Evolutionary conservation across 2,329 filamentous ascomycete species (phyloP), one percentile per base, ranked within the genome.

Genomic region (Paecilomyces fulvus): DNA sequence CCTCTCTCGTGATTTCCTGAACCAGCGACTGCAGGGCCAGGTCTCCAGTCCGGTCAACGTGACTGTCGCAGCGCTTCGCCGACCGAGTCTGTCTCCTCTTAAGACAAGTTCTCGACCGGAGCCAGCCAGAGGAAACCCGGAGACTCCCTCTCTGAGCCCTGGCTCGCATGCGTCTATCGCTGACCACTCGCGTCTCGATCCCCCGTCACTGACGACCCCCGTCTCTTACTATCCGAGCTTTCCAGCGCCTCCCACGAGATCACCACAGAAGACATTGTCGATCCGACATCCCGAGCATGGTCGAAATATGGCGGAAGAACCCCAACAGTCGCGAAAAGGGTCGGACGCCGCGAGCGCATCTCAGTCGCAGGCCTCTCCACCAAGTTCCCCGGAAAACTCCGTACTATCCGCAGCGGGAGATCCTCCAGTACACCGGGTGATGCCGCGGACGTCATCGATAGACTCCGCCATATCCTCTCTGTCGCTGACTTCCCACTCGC

Each of bases 401-500:
- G 58, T 68, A 43, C 63, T 66, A 51, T 70, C 65, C 52, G 67
- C 63, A 56, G 58, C 64, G 51, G 65, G 63, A 52, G 66, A 70
- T 52, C 68, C 66, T 53, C 54, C 64, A 53, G 64, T 62, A n/a
- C 67, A 70, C 54, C 70, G 71, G 54, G 60, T 61, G 52, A 74
- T 78, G 64, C 83, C 86, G 56, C 85, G 92, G 65, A 95, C 88
- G 56, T 88, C 89, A 3, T 96, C 92, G 10, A 92, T 96, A 66
- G 92, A 97, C 71, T 96, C 92, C 10, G 88, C 89, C n/a, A 87
- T 95, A 51, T 96, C 92, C 1, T 83, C 84, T 9, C 80, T 89
- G 52, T 90, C 89, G 48, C 72, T 76, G 6, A 79, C 77, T 9
- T 81, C 83, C 55, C 78, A 83, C 56, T 78, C 80, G 6, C 79